Conservation (phyloP, 1,139 yeast species). For the Saccharomyces hybrid region DNA sequence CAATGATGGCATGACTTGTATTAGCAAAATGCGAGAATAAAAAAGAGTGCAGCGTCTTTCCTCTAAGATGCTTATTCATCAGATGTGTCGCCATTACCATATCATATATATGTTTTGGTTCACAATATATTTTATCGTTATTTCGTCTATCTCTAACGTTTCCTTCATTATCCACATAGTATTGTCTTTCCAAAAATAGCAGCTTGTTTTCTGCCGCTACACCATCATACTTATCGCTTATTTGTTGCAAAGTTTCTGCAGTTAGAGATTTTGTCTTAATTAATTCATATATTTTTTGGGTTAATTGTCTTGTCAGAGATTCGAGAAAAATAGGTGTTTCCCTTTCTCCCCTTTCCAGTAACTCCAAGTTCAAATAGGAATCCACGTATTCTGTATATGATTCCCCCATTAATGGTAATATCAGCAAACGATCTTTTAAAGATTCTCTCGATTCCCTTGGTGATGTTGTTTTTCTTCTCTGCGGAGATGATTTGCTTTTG, state of each 20-base stretch:
- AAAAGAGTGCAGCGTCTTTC: constrained; percentile 14
- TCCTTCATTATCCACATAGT: constrained; percentile 17
- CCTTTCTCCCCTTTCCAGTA: constrained; percentile 21
- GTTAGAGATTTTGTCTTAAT: constrained; percentile 18
- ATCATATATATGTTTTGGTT: constrained; percentile 27
- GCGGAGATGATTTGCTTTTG: not conserved
- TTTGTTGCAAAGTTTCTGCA: constrained; percentile 15
- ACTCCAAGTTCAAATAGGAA: constrained; percentile 13
- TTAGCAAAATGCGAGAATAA: constrained; percentile 23
- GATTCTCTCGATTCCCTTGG: not conserved
- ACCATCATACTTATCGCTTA: constrained; percentile 17
- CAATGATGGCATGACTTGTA: constrained; percentile 20
- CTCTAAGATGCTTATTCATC: constrained; percentile 24
- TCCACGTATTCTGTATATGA: constrained; percentile 12
- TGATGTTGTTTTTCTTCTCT: not conserved
- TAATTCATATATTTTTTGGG: constrained; percentile 24
- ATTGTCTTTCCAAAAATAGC: constrained; percentile 22
- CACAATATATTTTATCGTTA: constrained; percentile 23
- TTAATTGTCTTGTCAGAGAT: constrained; percentile 23
- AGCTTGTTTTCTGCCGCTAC: constrained; percentile 19
- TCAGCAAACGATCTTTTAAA: constrained; percentile 1
- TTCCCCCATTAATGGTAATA: constrained; percentile 17
- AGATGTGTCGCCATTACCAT: constrained; percentile 28
- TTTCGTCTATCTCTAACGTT: constrained; percentile 23
- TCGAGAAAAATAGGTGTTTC: constrained; percentile 20